Percentiles rank a stretch among this genome's conserved stretches.
Conservation (phyloP, 73 alveolate species). For the Breviolum minutum region DNA sequence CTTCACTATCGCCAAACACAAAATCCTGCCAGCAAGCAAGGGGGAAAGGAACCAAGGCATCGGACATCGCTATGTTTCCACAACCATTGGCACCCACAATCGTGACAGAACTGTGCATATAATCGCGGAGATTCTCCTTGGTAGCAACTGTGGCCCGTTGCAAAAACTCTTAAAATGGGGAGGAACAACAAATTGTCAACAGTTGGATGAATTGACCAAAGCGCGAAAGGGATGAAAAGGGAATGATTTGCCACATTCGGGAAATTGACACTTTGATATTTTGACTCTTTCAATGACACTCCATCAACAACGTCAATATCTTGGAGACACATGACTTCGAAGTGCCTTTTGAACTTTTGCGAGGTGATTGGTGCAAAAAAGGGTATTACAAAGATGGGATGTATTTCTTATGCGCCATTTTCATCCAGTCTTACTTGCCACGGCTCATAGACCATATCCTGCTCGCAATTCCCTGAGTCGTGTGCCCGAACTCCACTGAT, state of each 20-base stretch:
- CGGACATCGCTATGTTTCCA: conserved; percentile 57
- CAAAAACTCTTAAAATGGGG: background rate
- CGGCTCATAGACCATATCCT: conserved; percentile 89
- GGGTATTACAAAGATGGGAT: background rate
- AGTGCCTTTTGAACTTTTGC: too few species aligned
- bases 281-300: too few species aligned
- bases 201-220: too few species aligned
- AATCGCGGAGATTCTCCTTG: conserved; percentile 59
- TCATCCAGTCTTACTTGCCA: background rate
- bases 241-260: too few species aligned
- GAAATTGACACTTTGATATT: too few species aligned
- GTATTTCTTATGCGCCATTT: background rate
- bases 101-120: background rate
- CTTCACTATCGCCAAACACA: conserved; percentile 57
- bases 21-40: conserved; percentile 79
- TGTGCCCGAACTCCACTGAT: conserved; percentile 74
- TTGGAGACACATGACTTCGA: background rate
- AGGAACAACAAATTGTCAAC: too few species aligned
- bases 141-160: background rate
- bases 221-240: too few species aligned
- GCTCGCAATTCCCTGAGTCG: conserved; percentile 70
- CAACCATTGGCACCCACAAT: conserved; percentile 92
- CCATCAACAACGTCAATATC: background rate
- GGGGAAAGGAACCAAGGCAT: conserved; percentile 35
- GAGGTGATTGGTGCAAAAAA: too few species aligned